These are phyloP conservation scores for Liriodendron chinense DNA, from an alignment of 164 flowering plant species.

Conservation along the genomic window DNA sequence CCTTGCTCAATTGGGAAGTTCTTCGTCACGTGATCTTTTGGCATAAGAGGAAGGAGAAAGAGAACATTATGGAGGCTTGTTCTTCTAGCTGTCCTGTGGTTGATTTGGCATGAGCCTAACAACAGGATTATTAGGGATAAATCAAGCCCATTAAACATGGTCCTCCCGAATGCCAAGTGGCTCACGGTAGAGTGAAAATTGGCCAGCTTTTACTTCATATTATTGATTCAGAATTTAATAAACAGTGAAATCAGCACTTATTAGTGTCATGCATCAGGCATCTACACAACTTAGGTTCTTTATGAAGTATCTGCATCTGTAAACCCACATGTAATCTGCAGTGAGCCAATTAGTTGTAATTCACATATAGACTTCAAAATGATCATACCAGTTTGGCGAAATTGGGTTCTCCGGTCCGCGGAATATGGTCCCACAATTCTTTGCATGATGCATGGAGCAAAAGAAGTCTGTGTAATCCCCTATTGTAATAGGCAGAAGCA, in stretches of 20 bases:
- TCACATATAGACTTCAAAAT: not conserved
- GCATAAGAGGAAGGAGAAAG: no score
- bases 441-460: constrained; percentile 88
- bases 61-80: no score
- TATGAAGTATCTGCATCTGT: not conserved
- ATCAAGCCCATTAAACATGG: no score
- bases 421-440: constrained; percentile 86
- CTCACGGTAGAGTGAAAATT: no score
- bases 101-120: no score
- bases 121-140: no score
- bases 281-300: constrained; percentile 2
- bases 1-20: no score
- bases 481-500: constrained; percentile 74
- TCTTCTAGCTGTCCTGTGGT: no score
- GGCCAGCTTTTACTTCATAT: not conserved
- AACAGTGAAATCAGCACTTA: not conserved
- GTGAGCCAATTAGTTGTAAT: not conserved
- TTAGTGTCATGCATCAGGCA: not conserved
- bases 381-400: constrained; percentile 64
- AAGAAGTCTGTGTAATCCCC: constrained; percentile 97
- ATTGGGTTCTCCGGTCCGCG: constrained; percentile 84
- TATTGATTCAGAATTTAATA: not conserved
- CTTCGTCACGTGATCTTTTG: no score
- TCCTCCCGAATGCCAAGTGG: no score
- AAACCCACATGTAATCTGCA: not conserved